A percentile compares a stretch with the other conserved stretches of the same genome.
Evolutionary conservation across 352 stramenopile genomes (phyloP).

Genomic region (Phytopythium boreale): DNA sequence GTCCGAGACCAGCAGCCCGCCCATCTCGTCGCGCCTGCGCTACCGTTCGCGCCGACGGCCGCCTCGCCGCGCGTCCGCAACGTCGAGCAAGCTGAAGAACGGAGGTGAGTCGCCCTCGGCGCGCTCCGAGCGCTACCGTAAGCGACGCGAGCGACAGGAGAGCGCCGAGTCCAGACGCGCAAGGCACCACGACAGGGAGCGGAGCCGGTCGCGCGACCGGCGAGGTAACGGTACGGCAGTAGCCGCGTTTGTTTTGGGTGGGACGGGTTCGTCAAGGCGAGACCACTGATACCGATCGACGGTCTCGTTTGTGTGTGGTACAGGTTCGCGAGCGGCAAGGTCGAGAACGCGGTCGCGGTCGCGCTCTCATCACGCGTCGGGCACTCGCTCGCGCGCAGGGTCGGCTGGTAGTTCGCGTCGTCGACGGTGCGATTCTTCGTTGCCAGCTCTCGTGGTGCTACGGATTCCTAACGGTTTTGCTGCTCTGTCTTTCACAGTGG

Average conservation of each 20-base stretch:
- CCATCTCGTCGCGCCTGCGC: conserved; percentile 6
- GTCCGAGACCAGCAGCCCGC: conserved; percentile 2
- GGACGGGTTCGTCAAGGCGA: background rate
- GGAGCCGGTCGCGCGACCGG: conserved; percentile 4
- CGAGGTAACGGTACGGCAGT: background rate
- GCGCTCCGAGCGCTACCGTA: conserved; percentile 8
- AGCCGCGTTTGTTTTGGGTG: background rate
- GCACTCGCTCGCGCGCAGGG: conserved; percentile 19
- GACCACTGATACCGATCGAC: background rate
- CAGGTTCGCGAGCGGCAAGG: conserved; percentile 1
- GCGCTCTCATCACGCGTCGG: background rate
- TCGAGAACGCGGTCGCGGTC: conserved; percentile 6
- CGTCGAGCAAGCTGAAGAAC: background rate
- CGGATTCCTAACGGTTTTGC: background rate
- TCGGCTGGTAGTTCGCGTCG: conserved; percentile 21
- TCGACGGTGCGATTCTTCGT: conserved; percentile 13
- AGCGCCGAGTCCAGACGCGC: background rate
- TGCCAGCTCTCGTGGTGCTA: background rate
- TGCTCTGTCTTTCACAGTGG: conserved; percentile 12
- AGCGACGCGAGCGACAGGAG: conserved; percentile 5
- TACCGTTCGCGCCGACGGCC: conserved; percentile 3
- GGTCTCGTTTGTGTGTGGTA: background rate
- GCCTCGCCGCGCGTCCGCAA: background rate
- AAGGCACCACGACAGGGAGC: background rate
- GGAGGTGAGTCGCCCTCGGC: background rate